Conservation (phyloP, 148 eudicot species). For the Heliamphora exappendiculata region DNA sequence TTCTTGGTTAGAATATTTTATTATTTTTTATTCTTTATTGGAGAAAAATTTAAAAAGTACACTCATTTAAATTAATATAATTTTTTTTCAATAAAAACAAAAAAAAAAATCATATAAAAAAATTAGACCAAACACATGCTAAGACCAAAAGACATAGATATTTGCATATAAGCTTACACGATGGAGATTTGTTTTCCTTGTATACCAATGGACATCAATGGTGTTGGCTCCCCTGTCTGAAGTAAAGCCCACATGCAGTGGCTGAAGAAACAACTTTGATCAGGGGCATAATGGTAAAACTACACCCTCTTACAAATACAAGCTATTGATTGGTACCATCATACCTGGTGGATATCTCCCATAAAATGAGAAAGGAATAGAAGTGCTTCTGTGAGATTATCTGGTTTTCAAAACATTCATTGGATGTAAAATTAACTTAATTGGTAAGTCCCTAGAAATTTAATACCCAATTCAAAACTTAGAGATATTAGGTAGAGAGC, state of each 20-base stretch:
- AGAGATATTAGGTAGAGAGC: no score
- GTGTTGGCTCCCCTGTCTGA: conserved; percentile 69
- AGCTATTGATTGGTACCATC: background rate
- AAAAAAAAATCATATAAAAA: no score
- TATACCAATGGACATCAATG: conserved; percentile 72
- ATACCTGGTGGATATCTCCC: conserved; percentile 87
- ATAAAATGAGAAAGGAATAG: conserved; percentile 69
- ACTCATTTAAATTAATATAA: no score
- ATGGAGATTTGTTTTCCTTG: conserved; percentile 59
- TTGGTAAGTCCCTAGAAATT: no score
- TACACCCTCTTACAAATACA: background rate
- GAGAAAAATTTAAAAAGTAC: no score
- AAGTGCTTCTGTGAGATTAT: conserved; percentile 76
- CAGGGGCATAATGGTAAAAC: background rate
- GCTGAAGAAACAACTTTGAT: conserved; percentile 14
- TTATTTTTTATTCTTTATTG: no score
- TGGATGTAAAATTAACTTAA: no score
- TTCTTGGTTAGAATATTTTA: no score
- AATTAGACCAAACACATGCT: background rate
- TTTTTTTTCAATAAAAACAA: no score
- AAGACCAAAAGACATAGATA: no score
- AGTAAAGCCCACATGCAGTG: conserved; percentile 48
- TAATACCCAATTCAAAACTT: no score
- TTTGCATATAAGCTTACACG: conserved; percentile 54
- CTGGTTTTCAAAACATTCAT: no score